These are phyloP conservation scores for Myriangium duriaei DNA, from an alignment of 2,329 filamentous ascomycete genomes.

Conservation along the genomic window DNA sequence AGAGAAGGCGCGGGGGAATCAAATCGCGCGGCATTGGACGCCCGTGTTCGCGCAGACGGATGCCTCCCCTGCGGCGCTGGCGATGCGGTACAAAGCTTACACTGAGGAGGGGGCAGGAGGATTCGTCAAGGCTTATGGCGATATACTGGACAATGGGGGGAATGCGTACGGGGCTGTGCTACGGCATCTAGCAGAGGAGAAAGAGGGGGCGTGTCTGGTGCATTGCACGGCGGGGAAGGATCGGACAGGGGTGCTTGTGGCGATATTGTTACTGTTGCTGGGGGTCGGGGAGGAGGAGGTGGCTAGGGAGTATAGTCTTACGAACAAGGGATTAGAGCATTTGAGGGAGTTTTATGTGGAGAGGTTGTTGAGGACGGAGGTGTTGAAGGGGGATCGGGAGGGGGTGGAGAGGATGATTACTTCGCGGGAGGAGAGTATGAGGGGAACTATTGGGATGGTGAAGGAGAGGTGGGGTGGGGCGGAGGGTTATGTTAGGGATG, in stretches of 20 bases:
- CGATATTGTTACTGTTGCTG: conserved; percentile 51
- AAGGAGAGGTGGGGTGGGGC: conserved; percentile 48
- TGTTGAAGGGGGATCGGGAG: conserved; percentile 34
- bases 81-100: conserved; percentile 49
- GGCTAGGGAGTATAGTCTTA: conserved; percentile 58
- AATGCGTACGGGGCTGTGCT: conserved; percentile 48
- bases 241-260: conserved; percentile 58
- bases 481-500: conserved; percentile 48
- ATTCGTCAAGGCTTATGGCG: conserved; percentile 50
- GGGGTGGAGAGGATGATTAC: conserved; percentile 34
- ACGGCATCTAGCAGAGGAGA: conserved; percentile 39
- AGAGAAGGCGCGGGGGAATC: conserved; percentile 30
- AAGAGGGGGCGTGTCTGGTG: conserved; percentile 40
- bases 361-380: conserved; percentile 39
- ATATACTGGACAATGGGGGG: conserved; percentile 45
- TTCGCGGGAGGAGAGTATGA: conserved; percentile 39
- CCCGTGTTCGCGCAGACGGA: conserved; percentile 53
- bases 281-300: conserved; percentile 47
- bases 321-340: conserved; percentile 45
- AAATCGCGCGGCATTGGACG: conserved; percentile 44
- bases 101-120: conserved; percentile 42
- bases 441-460: conserved; percentile 41
- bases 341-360: conserved; percentile 36
- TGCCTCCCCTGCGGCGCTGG: conserved; percentile 51
- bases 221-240: conserved; percentile 73